Evolutionary conservation across 768 basidiomycete species (phyloP).

Genomic region (Dendrothele bispora): DNA sequence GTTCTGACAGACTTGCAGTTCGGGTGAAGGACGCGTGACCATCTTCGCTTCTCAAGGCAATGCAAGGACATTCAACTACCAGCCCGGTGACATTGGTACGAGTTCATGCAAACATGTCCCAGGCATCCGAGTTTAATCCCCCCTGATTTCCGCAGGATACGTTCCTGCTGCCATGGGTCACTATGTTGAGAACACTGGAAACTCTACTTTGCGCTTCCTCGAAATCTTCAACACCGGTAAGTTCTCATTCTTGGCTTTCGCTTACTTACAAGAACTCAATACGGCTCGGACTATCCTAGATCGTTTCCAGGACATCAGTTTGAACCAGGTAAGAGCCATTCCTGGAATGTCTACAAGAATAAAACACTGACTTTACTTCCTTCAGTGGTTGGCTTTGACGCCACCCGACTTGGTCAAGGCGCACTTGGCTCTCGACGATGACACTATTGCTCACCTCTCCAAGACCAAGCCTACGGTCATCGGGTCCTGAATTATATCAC

Average conservation of each 20-base stretch:
- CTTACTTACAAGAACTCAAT: conserved; percentile 11
- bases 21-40: conserved; percentile 54
- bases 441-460: conserved; percentile 30
- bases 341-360: no score
- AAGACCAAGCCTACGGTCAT: conserved; percentile 41
- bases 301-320: conserved; percentile 48
- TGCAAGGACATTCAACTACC: conserved; percentile 60
- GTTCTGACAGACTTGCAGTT: conserved; percentile 40
- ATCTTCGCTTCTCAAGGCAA: conserved; percentile 54
- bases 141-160: conserved; percentile 36
- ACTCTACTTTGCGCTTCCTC: conserved; percentile 54
- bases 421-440: conserved; percentile 37
- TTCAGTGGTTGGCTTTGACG: conserved; percentile 44
- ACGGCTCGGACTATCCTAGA: conserved; percentile 16
- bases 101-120: not conserved
- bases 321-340: conserved; percentile 10
- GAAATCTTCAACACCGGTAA: conserved; percentile 62
- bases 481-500: conserved; percentile 14
- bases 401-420: conserved; percentile 42
- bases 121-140: not conserved
- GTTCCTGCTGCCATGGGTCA: conserved; percentile 65
- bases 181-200: conserved; percentile 68
- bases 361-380: no score
- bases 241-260: conserved; percentile 9
- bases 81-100: conserved; percentile 60